A percentile compares a stretch with the other conserved stretches of the same genome.
Evolutionary conservation across 2,329 filamentous ascomycete species (phyloP).

Genomic region (Diaporthe ampelina): DNA sequence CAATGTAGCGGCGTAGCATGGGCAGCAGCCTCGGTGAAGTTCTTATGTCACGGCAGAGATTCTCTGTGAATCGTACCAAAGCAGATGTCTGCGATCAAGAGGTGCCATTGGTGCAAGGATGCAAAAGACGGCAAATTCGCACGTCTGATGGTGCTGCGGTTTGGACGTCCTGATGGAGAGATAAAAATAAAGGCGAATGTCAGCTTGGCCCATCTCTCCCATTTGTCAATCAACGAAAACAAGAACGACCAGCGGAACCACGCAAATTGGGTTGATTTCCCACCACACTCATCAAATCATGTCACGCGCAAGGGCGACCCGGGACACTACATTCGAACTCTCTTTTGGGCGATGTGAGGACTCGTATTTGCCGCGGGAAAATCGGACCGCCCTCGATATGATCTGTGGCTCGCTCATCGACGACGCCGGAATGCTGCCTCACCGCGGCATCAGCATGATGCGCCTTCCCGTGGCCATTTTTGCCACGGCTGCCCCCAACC

Average conservation of each 20-base stretch:
- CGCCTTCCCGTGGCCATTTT: background rate
- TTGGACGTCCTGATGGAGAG: background rate
- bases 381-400: slow-evolving; percentile 28
- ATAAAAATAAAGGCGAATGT: background rate
- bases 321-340: slow-evolving; percentile 20
- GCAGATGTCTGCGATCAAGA: slow-evolving; percentile 29
- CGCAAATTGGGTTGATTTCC: slow-evolving; percentile 29
- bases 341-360: slow-evolving; percentile 9
- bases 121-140: slow-evolving; percentile 24
- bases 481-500: background rate
- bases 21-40: background rate
- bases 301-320: background rate
- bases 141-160: slow-evolving; percentile 14
- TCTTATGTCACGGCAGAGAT: background rate
- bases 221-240: slow-evolving; percentile 30
- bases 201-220: slow-evolving; percentile 15
- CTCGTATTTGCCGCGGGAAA: slow-evolving; percentile 25
- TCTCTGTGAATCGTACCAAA: background rate
- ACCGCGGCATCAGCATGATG: slow-evolving; percentile 13
- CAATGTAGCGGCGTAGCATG: background rate
- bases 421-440: slow-evolving; percentile 3
- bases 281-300: slow-evolving; percentile 1
- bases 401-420: slow-evolving; percentile 21
- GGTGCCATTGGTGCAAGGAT: slow-evolving; percentile 20
- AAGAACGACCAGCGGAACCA: slow-evolving; percentile 15